Evolutionary conservation across 164 flowering plant species (phyloP).

Genomic region (Stephania japonica): DNA sequence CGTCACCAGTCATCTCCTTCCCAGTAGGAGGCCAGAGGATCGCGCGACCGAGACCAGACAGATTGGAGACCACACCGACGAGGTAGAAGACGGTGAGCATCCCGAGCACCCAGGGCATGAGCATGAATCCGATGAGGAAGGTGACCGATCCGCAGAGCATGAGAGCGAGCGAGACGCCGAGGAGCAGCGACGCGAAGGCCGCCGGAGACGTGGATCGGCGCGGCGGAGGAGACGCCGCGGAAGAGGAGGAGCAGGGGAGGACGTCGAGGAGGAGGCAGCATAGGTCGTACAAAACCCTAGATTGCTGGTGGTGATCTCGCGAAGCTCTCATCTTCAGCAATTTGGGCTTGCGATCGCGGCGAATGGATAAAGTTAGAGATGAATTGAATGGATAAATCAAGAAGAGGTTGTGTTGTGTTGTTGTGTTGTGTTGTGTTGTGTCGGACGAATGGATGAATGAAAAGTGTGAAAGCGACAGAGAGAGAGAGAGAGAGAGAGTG

Average conservation of each 20-base stretch:
- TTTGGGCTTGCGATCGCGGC: not conserved
- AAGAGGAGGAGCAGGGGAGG: slow-evolving; percentile 41
- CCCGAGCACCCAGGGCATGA: slow-evolving; percentile 97
- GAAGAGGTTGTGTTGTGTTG: not conserved
- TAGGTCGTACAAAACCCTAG: slow-evolving; percentile 65
- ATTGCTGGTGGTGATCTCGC: slow-evolving; percentile 38
- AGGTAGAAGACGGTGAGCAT: slow-evolving; percentile 63
- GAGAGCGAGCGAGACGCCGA: slow-evolving; percentile 72
- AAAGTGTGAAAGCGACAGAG: too few relatives aligned
- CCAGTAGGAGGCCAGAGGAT: slow-evolving; percentile 46
- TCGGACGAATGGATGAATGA: too few relatives aligned
- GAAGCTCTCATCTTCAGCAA: slow-evolving; percentile 32
- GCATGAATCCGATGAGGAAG: slow-evolving; percentile 73
- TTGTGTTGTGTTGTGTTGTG: too few relatives aligned
- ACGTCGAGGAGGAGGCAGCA: slow-evolving; percentile 54
- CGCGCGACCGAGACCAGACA: slow-evolving; percentile 63
- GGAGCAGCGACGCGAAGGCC: slow-evolving; percentile 69
- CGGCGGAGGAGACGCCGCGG: slow-evolving; percentile 17
- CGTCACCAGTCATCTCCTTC: slow-evolving; percentile 46
- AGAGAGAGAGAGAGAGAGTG: too few relatives aligned
- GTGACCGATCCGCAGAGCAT: slow-evolving; percentile 96
- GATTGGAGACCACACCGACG: slow-evolving; percentile 56
- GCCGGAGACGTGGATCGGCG: slow-evolving; percentile 38
- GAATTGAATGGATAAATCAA: not conserved
- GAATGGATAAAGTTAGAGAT: not conserved